These are phyloP conservation scores for Wickerhamomyces strasburgensis DNA, from an alignment of 805 yeast genomes.

Conservation along the genomic window DNA sequence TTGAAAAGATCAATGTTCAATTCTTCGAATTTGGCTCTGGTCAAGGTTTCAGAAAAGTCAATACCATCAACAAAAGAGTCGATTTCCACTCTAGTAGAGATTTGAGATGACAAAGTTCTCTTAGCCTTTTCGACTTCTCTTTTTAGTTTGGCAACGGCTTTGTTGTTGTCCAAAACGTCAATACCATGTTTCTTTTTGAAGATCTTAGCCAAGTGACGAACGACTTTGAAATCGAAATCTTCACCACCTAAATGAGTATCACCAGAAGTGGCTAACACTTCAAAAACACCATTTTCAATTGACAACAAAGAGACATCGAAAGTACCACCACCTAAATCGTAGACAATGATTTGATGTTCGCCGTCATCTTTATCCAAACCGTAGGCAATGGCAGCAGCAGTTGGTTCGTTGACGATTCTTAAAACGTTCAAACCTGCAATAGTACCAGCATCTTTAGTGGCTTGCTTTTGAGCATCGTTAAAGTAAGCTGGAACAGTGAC, in stretches of 20 bases:
- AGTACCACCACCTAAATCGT: slow-evolving; percentile 97
- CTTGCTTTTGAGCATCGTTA: slow-evolving; percentile 92
- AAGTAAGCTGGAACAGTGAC: slow-evolving; percentile 92
- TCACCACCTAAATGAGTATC: slow-evolving; percentile 98
- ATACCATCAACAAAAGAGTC: slow-evolving; percentile 93
- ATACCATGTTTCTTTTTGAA: slow-evolving; percentile 91
- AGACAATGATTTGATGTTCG: slow-evolving; percentile 87
- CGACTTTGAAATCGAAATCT: slow-evolving; percentile 88
- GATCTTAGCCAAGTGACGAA: slow-evolving; percentile 76
- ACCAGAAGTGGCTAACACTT: slow-evolving; percentile 92
- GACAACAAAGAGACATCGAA: slow-evolving; percentile 86
- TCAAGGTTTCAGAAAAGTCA: slow-evolving; percentile 90
- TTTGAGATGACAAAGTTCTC: slow-evolving; percentile 91
- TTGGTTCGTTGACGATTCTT: slow-evolving; percentile 90
- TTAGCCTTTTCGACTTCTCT: slow-evolving; percentile 98
- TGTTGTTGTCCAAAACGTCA: slow-evolving; percentile 74
- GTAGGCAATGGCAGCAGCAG: slow-evolving; percentile 97
- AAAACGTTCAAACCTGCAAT: slow-evolving; percentile 86
- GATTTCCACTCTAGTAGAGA: slow-evolving; percentile 93
- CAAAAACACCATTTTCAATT: slow-evolving; percentile 88
- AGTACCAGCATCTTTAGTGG: slow-evolving; percentile 89
- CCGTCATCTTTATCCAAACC: slow-evolving; percentile 79
- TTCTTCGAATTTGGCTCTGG: slow-evolving; percentile 98
- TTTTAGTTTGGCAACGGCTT: slow-evolving; percentile 90
- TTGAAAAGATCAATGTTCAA: slow-evolving; percentile 88